phyloP scores from a whole-genome alignment of 495 filamentous ascomycete genomes.

The Aspergillus conjunctus region DNA sequence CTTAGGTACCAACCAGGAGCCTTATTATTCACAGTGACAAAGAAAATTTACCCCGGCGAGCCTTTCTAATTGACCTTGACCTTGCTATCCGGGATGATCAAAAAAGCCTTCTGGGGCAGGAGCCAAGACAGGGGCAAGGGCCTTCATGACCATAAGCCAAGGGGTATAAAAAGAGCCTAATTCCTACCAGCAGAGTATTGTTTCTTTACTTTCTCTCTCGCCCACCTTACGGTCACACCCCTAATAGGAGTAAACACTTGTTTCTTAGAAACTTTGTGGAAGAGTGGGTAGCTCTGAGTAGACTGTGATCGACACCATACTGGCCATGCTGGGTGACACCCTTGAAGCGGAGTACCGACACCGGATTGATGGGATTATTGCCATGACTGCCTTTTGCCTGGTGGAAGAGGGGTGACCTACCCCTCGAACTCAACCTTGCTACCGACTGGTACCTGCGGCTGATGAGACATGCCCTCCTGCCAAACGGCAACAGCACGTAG shows the following conservation, averaged over 20 bases:
- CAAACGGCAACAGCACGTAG: slow-evolving; percentile 12
- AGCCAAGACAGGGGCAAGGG: slow-evolving; percentile 36
- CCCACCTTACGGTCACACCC: too few relatives aligned
- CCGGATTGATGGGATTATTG: not conserved
- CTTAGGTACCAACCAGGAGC: slow-evolving; percentile 44
- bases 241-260: too few relatives aligned
- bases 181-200: too few relatives aligned
- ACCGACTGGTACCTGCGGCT: slow-evolving; percentile 2
- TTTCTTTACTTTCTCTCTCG: too few relatives aligned
- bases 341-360: not conserved
- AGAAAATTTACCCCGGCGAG: slow-evolving; percentile 29
- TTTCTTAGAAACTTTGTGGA: too few relatives aligned
- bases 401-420: not conserved
- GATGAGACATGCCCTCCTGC: slow-evolving; percentile 4
- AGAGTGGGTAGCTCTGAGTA: too few relatives aligned
- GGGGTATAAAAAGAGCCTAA: too few relatives aligned
- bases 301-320: not conserved
- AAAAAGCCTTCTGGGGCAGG: slow-evolving; percentile 25
- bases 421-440: slow-evolving; percentile 4
- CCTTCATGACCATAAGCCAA: slow-evolving; percentile 38
- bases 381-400: not conserved
- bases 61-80: slow-evolving; percentile 41
- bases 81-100: slow-evolving; percentile 30
- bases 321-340: not conserved
- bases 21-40: slow-evolving; percentile 40